Evolutionary conservation across 192 early-diverging fungal species (phyloP).

Genomic region (Backusella psychrophila): DNA sequence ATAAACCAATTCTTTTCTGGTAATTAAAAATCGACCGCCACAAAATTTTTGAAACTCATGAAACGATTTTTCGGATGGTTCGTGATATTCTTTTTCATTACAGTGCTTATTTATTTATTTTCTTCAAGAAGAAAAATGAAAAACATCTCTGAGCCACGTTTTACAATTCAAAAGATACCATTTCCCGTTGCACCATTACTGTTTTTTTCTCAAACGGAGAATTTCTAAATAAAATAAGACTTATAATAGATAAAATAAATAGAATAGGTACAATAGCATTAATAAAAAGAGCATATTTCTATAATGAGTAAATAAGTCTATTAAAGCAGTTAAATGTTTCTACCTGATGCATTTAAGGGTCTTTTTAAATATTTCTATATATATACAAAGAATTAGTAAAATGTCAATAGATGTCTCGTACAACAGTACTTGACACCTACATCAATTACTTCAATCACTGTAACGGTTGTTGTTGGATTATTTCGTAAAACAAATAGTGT

Average conservation of each 20-base stretch:
- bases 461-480: neutral
- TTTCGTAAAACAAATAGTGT: neutral
- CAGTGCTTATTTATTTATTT: neutral
- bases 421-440: neutral
- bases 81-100: neutral
- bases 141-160: neutral
- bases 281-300: neutral
- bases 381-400: neutral
- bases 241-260: no score
- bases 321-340: no score
- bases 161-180: neutral
- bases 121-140: neutral
- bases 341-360: no score
- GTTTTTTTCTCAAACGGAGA: neutral
- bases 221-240: neutral
- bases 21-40: neutral
- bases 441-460: neutral
- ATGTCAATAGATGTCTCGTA: neutral
- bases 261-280: no score
- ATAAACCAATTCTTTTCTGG: no score
- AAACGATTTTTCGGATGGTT: neutral
- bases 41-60: neutral
- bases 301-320: neutral
- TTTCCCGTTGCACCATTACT: neutral
- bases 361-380: no score